Percentiles rank a stretch among this genome's conserved stretches.
Conservation (phyloP, 1,284 basidiomycete genomes). For the Porogramme epimiltina region DNA sequence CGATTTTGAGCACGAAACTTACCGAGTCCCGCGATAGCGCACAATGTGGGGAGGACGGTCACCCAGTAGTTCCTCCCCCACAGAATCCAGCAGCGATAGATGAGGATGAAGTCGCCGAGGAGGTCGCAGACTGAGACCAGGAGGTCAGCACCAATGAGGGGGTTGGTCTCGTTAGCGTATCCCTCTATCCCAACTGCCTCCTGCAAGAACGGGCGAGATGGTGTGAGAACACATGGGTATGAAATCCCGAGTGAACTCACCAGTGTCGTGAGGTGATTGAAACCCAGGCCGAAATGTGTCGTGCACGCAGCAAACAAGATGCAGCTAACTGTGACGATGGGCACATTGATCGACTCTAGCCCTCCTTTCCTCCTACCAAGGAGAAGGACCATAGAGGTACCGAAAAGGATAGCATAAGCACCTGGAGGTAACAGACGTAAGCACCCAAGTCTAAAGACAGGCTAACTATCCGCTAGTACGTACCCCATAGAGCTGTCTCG, state of each 20-base stretch:
- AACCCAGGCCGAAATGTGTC: slow-evolving; percentile 38
- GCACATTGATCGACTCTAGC: slow-evolving; percentile 17
- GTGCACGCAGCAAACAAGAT: slow-evolving; percentile 38
- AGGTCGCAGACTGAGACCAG: slow-evolving; percentile 40
- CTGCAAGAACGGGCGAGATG: background rate
- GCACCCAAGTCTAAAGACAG: too few relatives aligned
- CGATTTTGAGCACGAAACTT: slow-evolving; percentile 4
- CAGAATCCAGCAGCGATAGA: slow-evolving; percentile 43
- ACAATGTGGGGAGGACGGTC: slow-evolving; percentile 34
- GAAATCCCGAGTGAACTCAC: slow-evolving; percentile 23
- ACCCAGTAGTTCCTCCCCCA: slow-evolving; percentile 36
- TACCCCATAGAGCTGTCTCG: slow-evolving; percentile 36
- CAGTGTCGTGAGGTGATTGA: slow-evolving; percentile 36
- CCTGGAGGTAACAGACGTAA: slow-evolving; percentile 11
- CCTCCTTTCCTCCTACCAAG: slow-evolving; percentile 8
- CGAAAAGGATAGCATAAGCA: slow-evolving; percentile 5
- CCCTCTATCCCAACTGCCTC: slow-evolving; percentile 5
- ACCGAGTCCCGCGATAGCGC: slow-evolving; percentile 36
- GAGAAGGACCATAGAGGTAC: slow-evolving; percentile 20
- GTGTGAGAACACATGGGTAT: too few relatives aligned
- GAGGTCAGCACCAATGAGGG: slow-evolving; percentile 32
- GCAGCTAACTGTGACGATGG: slow-evolving; percentile 30
- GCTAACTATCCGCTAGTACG: too few relatives aligned
- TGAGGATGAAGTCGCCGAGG: slow-evolving; percentile 37
- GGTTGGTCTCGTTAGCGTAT: slow-evolving; percentile 33